Percentiles rank a stretch among this genome's conserved stretches.
Evolutionary conservation across 2,329 filamentous ascomycete genomes (phyloP).

Genomic region (Ilyonectria destructans): DNA sequence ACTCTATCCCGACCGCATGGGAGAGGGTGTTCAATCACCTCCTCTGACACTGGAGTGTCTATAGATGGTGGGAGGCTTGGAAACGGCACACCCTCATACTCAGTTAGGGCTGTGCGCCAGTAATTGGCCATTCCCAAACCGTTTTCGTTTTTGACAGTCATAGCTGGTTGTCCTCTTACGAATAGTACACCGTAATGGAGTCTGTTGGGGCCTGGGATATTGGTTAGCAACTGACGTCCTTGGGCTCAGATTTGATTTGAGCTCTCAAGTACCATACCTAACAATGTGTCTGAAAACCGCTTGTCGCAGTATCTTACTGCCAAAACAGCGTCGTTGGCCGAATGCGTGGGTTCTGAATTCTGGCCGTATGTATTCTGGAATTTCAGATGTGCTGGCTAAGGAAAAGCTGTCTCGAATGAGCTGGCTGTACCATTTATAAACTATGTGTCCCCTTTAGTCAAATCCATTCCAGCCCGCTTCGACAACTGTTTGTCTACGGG

Average conservation of each 20-base stretch:
- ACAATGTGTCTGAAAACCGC: neutral
- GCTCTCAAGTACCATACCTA: neutral
- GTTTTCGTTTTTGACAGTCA: conserved; percentile 47
- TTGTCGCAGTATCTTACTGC: neutral
- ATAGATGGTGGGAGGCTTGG: conserved; percentile 13
- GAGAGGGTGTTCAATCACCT: conserved; percentile 2
- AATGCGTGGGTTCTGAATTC: neutral
- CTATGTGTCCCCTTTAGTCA: neutral
- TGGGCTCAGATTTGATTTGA: neutral
- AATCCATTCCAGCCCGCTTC: neutral
- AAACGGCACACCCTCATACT: conserved; percentile 15
- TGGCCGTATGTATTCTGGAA: neutral
- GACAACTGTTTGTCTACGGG: neutral
- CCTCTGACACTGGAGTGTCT: conserved; percentile 7
- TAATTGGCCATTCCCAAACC: conserved; percentile 56
- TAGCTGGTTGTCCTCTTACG: neutral
- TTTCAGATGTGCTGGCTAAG: neutral
- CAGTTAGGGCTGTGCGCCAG: conserved; percentile 59
- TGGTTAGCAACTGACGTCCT: neutral
- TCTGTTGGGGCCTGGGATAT: neutral
- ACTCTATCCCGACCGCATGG: neutral
- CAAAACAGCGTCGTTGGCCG: neutral
- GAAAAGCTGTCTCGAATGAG: neutral
- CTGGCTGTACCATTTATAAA: neutral
- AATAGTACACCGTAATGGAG: neutral